Percentiles rank a stretch among this genome's conserved stretches.
Evolutionary conservation across 2,329 filamentous ascomycete genomes (phyloP).

Genomic region (Scytalidium lignicola): DNA sequence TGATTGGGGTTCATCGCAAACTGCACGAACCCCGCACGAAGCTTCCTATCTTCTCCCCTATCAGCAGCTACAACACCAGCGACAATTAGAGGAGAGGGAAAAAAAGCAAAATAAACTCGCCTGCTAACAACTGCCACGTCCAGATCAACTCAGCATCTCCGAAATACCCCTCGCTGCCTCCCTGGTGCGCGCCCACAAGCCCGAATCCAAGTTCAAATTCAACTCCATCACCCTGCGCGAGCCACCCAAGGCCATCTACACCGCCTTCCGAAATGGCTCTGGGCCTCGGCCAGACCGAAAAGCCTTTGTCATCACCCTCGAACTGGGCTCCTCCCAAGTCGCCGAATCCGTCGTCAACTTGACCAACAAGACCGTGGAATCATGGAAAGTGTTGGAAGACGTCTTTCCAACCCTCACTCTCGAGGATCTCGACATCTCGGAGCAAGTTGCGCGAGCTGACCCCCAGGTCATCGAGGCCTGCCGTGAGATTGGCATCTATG

Average conservation of each 20-base stretch:
- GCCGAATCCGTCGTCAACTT: constrained; percentile 49
- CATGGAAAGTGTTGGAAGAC: constrained; percentile 40
- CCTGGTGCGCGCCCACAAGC: constrained; percentile 33
- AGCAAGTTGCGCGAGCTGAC: constrained; percentile 27
- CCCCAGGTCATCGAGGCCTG: constrained; percentile 29
- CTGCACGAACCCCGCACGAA: constrained; percentile 30
- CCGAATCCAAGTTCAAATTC: constrained; percentile 41
- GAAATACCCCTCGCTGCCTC: constrained; percentile 48
- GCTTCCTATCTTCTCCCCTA: constrained; percentile 28
- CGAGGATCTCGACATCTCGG: constrained; percentile 30
- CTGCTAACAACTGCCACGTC: constrained; percentile 16
- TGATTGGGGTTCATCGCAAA: neutral
- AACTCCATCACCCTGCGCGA: constrained; percentile 51
- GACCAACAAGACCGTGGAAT: constrained; percentile 34
- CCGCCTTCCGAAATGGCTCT: constrained; percentile 50
- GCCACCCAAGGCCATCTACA: constrained; percentile 46
- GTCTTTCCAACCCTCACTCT: constrained; percentile 40
- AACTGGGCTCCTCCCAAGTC: constrained; percentile 34
- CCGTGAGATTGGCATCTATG: constrained; percentile 29
- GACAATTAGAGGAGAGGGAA: no score
- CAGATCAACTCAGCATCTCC: constrained; percentile 48
- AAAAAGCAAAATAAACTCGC: no score
- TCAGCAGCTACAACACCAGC: constrained; percentile 18
- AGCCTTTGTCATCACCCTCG: constrained; percentile 44
- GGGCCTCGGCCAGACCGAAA: constrained; percentile 44